phyloP scores from a whole-genome alignment of 768 basidiomycete genomes.

The Mrakia hoshinonis region DNA sequence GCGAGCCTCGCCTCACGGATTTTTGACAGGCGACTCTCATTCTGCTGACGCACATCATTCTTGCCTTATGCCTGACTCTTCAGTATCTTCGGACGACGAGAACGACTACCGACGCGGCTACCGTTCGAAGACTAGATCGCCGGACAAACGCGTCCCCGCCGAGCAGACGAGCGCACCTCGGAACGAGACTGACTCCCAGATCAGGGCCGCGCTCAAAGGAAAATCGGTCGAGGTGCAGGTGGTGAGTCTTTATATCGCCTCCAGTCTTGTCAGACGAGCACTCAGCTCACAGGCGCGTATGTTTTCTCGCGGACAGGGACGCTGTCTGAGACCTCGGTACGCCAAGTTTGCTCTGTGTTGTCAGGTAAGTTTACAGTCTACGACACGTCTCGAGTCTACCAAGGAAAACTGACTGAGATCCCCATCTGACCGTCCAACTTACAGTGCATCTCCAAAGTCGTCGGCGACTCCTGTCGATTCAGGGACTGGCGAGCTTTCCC shows the following conservation, averaged over 20 bases:
- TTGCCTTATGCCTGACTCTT: too few species aligned
- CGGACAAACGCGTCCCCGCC: too few species aligned
- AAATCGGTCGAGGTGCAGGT: background rate
- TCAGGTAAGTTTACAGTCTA: background rate
- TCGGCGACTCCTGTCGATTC: background rate
- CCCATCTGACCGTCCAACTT: background rate
- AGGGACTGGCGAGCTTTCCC: background rate
- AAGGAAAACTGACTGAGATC: background rate
- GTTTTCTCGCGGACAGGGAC: background rate
- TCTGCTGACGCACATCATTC: too few species aligned
- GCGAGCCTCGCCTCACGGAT: too few species aligned
- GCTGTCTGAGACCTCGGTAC: background rate
- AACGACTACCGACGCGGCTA: too few species aligned
- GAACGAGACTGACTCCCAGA: too few species aligned
- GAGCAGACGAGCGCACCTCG: too few species aligned
- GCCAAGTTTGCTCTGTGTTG: background rate
- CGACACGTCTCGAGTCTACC: background rate
- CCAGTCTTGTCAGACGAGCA: background rate
- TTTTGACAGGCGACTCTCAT: too few species aligned
- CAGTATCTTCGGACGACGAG: too few species aligned
- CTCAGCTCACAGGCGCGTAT: background rate
- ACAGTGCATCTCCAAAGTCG: background rate
- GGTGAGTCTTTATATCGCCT: background rate
- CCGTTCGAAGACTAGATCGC: too few species aligned
- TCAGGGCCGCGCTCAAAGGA: too few species aligned